Conservation (phyloP, 257 asterid species). For the Prunella vulgaris region DNA sequence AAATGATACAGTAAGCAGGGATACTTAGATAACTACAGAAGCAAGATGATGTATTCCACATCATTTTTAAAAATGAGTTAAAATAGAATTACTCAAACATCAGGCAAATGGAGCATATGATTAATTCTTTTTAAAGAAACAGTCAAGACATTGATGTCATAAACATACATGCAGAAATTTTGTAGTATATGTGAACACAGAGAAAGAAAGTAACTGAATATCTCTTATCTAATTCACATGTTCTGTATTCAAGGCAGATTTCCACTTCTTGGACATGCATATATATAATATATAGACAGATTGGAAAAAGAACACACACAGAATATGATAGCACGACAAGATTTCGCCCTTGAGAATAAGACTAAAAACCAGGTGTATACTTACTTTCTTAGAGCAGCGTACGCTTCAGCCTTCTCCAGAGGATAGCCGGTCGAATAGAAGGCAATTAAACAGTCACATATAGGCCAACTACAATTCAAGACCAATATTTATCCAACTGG, state of each 20-base stretch:
- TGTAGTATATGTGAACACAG: not conserved
- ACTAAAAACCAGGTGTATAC: slow-evolving; percentile 11
- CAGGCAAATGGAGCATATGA: no score
- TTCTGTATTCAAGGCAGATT: not conserved
- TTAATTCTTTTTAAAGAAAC: no score
- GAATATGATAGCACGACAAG: slow-evolving; percentile 11
- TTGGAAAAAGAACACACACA: not conserved
- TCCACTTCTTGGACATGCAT: not conserved
- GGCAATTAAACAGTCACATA: slow-evolving; percentile 93
- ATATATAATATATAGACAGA: not conserved
- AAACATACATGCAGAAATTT: not conserved
- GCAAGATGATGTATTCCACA: not conserved
- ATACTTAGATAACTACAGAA: not conserved
- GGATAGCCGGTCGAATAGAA: slow-evolving; percentile 86
- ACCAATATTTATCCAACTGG: not conserved
- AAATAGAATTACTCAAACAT: no score
- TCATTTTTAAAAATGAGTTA: no score
- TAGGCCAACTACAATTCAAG: slow-evolving; percentile 71
- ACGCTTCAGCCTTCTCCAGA: slow-evolving; percentile 81
- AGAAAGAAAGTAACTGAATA: not conserved
- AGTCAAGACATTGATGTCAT: not conserved
- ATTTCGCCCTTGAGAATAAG: not conserved
- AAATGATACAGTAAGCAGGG: slow-evolving; percentile 13
- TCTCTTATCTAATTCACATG: not conserved
- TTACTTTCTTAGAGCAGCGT: slow-evolving; percentile 86